Evolutionary conservation across 805 yeast species (phyloP).

Genomic region (Wickerhamiella cacticola): DNA sequence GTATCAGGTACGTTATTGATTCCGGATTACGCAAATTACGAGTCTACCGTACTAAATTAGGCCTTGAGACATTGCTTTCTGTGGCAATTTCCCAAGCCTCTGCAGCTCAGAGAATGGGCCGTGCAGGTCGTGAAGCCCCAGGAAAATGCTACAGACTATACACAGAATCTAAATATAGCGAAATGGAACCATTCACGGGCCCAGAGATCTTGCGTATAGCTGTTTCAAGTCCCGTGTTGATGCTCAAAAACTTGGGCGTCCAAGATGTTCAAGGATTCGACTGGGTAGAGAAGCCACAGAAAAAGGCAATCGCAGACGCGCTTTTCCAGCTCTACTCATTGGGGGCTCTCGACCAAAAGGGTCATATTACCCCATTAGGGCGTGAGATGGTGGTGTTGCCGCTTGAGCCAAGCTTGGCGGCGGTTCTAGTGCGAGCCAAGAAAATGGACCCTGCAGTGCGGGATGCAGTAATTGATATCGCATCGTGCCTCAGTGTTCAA

Average conservation of each 20-base stretch:
- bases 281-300: conserved; percentile 88
- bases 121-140: conserved; percentile 96
- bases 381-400: conserved; percentile 79
- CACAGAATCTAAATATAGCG: conserved; percentile 54
- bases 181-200: conserved; percentile 68
- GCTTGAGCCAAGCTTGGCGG: conserved; percentile 81
- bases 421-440: conserved; percentile 64
- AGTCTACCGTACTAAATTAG: conserved; percentile 88
- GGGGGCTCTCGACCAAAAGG: conserved; percentile 65
- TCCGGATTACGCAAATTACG: conserved; percentile 87
- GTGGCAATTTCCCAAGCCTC: conserved; percentile 90
- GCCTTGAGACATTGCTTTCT: conserved; percentile 81
- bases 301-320: conserved; percentile 62
- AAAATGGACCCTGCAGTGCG: conserved; percentile 30
- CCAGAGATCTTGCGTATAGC: conserved; percentile 87
- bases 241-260: conserved; percentile 72
- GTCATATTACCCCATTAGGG: conserved; percentile 72
- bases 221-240: conserved; percentile 69
- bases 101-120: conserved; percentile 90
- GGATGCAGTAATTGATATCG: conserved; percentile 68
- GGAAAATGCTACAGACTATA: conserved; percentile 85
- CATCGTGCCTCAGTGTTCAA: conserved; percentile 86
- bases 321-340: conserved; percentile 64
- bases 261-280: conserved; percentile 76
- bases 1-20: conserved; percentile 85